A percentile compares a stretch with the other conserved stretches of the same genome.
Evolutionary conservation across 1,284 basidiomycete species (phyloP).

Genomic region (Boletus hoseneyae): DNA sequence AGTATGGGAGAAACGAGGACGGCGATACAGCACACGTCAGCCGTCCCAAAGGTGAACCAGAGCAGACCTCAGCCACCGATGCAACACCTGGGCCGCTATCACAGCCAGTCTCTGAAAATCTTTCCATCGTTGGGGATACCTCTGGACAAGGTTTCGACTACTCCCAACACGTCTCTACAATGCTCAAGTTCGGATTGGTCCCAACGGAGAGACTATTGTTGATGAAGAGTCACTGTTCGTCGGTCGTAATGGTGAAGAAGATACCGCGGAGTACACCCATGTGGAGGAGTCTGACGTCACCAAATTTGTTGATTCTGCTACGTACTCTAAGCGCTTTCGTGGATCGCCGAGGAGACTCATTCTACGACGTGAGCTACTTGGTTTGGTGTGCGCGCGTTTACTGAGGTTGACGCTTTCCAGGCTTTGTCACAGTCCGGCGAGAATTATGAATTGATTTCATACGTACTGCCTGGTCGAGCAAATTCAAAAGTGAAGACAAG

Average conservation of each 20-base stretch:
- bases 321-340: slow-evolving; percentile 72
- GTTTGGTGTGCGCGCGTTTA: background rate
- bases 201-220: slow-evolving; percentile 77
- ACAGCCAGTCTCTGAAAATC: slow-evolving; percentile 10
- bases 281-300: slow-evolving; percentile 80
- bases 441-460: slow-evolving; percentile 89
- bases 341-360: slow-evolving; percentile 81
- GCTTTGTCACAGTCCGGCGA: slow-evolving; percentile 86
- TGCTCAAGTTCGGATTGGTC: slow-evolving; percentile 77
- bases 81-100: slow-evolving; percentile 5
- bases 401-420: slow-evolving; percentile 38
- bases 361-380: slow-evolving; percentile 68
- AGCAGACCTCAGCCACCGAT: slow-evolving; percentile 6
- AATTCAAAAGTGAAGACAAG: slow-evolving; percentile 87
- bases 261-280: slow-evolving; percentile 69
- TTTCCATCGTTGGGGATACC: slow-evolving; percentile 32
- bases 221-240: slow-evolving; percentile 79
- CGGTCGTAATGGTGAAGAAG: slow-evolving; percentile 61
- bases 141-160: slow-evolving; percentile 66
- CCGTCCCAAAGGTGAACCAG: slow-evolving; percentile 16
- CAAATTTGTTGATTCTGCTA: slow-evolving; percentile 83
- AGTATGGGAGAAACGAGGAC: slow-evolving; percentile 60
- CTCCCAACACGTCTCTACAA: slow-evolving; percentile 56
- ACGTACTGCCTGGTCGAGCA: slow-evolving; percentile 82
- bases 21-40: slow-evolving; percentile 23